phyloP scores from a whole-genome alignment of 1,139 yeast genomes.

The Taphrina flavorubra region DNA sequence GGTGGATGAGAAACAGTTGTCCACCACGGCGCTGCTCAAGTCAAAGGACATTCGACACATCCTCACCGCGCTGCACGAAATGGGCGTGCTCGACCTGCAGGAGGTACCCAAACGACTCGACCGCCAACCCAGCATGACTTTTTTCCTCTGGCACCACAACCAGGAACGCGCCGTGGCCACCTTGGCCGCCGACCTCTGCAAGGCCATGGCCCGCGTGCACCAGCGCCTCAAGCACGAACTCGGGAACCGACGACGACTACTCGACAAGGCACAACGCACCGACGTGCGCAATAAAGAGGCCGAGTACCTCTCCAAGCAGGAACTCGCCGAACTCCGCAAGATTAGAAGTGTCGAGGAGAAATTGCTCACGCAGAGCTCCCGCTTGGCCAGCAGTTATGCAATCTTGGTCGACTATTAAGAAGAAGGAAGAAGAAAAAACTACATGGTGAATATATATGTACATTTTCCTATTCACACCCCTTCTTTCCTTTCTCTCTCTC shows the following conservation, averaged over 20 bases:
- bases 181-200: conserved; percentile 56
- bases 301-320: conserved; percentile 26
- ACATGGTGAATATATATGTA: neutral
- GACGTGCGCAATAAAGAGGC: conserved; percentile 32
- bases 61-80: conserved; percentile 52
- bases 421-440: neutral
- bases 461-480: neutral
- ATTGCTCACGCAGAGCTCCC: conserved; percentile 25
- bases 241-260: conserved; percentile 3
- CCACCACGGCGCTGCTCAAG: conserved; percentile 66
- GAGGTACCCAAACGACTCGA: conserved; percentile 93
- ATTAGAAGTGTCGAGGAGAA: conserved; percentile 33
- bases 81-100: conserved; percentile 61
- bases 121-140: conserved; percentile 87
- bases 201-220: conserved; percentile 34
- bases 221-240: conserved; percentile 30
- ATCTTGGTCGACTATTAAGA: conserved; percentile 20
- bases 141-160: conserved; percentile 77
- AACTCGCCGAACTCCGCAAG: conserved; percentile 32
- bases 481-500: neutral
- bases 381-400: conserved; percentile 20
- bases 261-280: conserved; percentile 37
- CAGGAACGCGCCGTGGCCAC: conserved; percentile 59
- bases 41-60: conserved; percentile 72
- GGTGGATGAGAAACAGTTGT: conserved; percentile 76